Evolutionary conservation across 108 stramenopile genomes (phyloP).

Genomic region (Epithemia pelagica): DNA sequence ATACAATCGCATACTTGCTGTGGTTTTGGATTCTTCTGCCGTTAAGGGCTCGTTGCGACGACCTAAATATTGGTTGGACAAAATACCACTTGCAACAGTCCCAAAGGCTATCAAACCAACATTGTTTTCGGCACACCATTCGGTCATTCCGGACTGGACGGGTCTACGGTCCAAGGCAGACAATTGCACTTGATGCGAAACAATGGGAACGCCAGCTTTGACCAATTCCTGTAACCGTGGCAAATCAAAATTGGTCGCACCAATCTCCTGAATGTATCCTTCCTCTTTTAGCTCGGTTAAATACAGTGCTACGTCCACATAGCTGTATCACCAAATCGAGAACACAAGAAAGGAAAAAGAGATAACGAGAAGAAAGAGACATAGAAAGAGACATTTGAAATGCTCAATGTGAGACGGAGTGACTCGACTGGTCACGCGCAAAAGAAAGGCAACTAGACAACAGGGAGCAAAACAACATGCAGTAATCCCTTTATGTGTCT

Average conservation of each 20-base stretch:
- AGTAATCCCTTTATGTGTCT: too few species aligned
- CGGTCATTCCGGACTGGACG: slow-evolving; percentile 41
- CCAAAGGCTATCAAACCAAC: slow-evolving; percentile 43
- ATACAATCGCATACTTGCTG: slow-evolving; percentile 46
- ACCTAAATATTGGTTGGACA: slow-evolving; percentile 31
- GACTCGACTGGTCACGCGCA: too few species aligned
- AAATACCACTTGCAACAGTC: slow-evolving; percentile 46
- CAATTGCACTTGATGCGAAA: slow-evolving; percentile 47
- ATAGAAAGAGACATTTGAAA: too few species aligned
- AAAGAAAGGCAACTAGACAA: too few species aligned
- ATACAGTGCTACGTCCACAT: slow-evolving; percentile 41
- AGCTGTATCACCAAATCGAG: slow-evolving; percentile 4
- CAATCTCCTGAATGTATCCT: slow-evolving; percentile 47
- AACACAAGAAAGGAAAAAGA: neutral
- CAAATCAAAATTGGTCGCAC: slow-evolving; percentile 57
- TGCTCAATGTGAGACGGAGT: too few species aligned
- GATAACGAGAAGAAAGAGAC: neutral
- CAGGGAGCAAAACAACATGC: too few species aligned
- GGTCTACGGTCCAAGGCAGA: slow-evolving; percentile 42
- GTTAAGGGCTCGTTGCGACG: slow-evolving; percentile 17
- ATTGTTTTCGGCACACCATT: slow-evolving; percentile 39
- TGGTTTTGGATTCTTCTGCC: slow-evolving; percentile 14
- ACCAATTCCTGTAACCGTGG: slow-evolving; percentile 32
- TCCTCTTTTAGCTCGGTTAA: slow-evolving; percentile 46
- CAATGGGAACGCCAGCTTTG: slow-evolving; percentile 38